Evolutionary conservation across 1,284 basidiomycete species (phyloP), one percentile per base, ranked within the genome.

Genomic region (Tausonia pullulans): DNA sequence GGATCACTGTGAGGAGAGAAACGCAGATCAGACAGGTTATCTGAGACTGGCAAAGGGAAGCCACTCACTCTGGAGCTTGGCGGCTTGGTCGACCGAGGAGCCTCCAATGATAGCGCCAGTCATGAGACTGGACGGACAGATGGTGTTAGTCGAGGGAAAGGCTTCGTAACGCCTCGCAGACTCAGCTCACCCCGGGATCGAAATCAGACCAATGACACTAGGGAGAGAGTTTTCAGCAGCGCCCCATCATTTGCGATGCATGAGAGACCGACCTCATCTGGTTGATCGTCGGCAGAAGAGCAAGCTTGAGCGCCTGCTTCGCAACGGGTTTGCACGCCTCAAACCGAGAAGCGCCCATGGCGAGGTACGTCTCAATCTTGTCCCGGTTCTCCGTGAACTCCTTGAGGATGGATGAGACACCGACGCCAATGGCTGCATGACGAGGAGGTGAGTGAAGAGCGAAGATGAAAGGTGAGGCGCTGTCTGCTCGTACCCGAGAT

Each of bases 81-180:
- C 87, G 0, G 90, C 90, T 75, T 90, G 88, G 58, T 88, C 81
- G 59, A 92, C 87, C 44, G 84, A 85, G 46, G 87, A 83, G 0
- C 89, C 90, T 39, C 88, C 90, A 14, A 92, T 83, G 68, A 92
- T 87, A 0, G 89, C 88, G 69, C 90, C 89, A 0, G 87, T 90
- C 88, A 92, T 90, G 87, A 90, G 90, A 1, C 87, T 82, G 80
- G 55, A 9, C 5, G 4, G n/a, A 60, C 4, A 50, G 43, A 49
- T 11, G 16, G 8, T 61, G 7, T 9, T 0, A 16, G 14, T 7
- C 16, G 14, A 4, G 40, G 11, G 48, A 53, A 61, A 39, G 52
- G n/a, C 46, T 41, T 4, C n/a, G 9, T n/a, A 43, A 41, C 9
- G 43, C 10, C 40, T 16, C 16, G 14, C 43, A 14, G 40, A 11